Conservation (phyloP, 2,329 filamentous ascomycete genomes). For the Diaporthe vexans region DNA sequence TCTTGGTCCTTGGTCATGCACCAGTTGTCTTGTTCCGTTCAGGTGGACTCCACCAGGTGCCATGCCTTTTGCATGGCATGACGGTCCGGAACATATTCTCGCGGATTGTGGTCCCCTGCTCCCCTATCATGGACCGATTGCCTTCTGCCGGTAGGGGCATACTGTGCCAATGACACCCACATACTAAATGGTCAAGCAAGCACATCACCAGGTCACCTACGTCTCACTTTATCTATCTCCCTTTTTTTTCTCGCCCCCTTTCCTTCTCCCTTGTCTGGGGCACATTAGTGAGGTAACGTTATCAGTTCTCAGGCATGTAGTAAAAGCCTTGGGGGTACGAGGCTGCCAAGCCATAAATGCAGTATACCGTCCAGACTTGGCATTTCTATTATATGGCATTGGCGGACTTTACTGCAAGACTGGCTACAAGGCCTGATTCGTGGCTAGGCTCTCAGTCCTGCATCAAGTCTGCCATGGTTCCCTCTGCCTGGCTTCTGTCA, state of each 20-base stretch:
- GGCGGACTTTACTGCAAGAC: background rate
- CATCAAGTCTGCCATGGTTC: background rate
- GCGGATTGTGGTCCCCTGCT: background rate
- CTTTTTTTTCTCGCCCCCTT: background rate
- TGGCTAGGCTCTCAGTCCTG: background rate
- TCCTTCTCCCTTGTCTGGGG: too few relatives aligned
- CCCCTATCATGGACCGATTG: background rate
- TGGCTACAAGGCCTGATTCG: background rate
- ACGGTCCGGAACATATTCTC: background rate
- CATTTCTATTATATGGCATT: background rate
- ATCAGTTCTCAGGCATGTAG: background rate
- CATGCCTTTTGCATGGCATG: background rate
- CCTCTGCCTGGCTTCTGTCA: background rate
- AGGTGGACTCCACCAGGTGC: background rate
- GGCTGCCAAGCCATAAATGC: background rate
- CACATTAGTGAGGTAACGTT: background rate
- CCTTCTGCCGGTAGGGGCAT: background rate
- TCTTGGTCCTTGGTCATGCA: background rate
- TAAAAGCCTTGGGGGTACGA: background rate
- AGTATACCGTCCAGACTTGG: background rate
- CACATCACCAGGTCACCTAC: background rate
- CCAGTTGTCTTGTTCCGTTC: background rate
- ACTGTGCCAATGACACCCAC: background rate
- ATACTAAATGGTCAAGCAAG: slow-evolving; percentile 7
- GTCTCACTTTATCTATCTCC: background rate